Evolutionary conservation across 139 green algal species (phyloP), one percentile per base, ranked within the genome.

Genomic region (Volvox reticuliferus): DNA sequence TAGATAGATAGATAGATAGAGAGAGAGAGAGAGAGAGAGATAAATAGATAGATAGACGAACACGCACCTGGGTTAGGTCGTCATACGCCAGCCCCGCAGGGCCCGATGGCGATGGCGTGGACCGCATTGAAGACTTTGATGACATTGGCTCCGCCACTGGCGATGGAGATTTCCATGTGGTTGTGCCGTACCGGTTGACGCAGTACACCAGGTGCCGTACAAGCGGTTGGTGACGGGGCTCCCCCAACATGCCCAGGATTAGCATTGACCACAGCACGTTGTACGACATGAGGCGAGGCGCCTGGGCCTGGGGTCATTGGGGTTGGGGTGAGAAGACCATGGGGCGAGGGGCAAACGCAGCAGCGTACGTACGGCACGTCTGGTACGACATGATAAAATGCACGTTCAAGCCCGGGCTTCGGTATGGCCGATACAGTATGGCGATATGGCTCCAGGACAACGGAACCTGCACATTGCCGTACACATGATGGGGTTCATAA

Each of bases 201-300:
- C 30, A 65, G 16, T 20, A 26, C 63, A 79, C 65, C 1, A 88
- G 82, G 3, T 61, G 20, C 21, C 24, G 2, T 16, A 88, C 19
- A 12, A 88, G 32, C 20, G 82, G 82, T 12, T 61, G 82, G 82
- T 67, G 65, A 24, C 2, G 32, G 19, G 82, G 63, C 33, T 88
- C 63, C 18, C 18, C 32, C 32, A 88, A 2, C 61, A 76, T 55
- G 32, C 26, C 33, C 63, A 79, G 20, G 18, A 21, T 36, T 17
- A 79, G 26, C 22, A 88, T 35, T 14, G 32, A 65, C 82, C 82
- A 88, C 82, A 88, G 63, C 32, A 88, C 21, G 63, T 78, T 79
- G n/a, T 88, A 68, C 14, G 82, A 33, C 82, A 88, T 88, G 0
- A 88, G 33, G 20, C 20, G 30, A 24, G 24, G 33, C 32, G 32